Percentiles rank a stretch among this genome's conserved stretches.
phyloP scores from a whole-genome alignment of 257 asterid species.

The Salvia rosmarinus region DNA sequence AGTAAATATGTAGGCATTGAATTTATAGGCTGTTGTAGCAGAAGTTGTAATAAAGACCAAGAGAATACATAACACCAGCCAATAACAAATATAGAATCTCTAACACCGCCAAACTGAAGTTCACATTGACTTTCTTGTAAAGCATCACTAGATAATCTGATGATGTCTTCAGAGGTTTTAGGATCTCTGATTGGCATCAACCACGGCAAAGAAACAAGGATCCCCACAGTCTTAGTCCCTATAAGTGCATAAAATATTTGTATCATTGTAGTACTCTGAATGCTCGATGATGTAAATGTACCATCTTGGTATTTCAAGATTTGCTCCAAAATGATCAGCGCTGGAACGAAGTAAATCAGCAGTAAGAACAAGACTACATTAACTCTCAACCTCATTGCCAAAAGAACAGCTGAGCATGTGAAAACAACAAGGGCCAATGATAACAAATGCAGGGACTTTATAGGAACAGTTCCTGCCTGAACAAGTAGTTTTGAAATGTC shows the following conservation, averaged over 20 bases:
- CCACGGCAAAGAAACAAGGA: slow-evolving; percentile 67
- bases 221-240: slow-evolving; percentile 52
- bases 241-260: slow-evolving; percentile 63
- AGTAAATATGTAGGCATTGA: slow-evolving; percentile 63
- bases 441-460: slow-evolving; percentile 59
- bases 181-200: slow-evolving; percentile 48
- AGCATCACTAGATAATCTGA: slow-evolving; percentile 38
- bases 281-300: slow-evolving; percentile 40
- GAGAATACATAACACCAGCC: slow-evolving; percentile 68
- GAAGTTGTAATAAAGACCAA: slow-evolving; percentile 84
- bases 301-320: slow-evolving; percentile 49
- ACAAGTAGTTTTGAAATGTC: slow-evolving; percentile 81
- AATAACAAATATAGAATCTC: slow-evolving; percentile 51
- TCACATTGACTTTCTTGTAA: slow-evolving; percentile 22
- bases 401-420: slow-evolving; percentile 43
- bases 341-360: slow-evolving; percentile 55
- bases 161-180: slow-evolving; percentile 18
- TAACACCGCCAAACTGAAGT: slow-evolving; percentile 32
- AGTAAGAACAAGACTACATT: slow-evolving; percentile 38
- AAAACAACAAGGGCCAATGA: slow-evolving; percentile 55
- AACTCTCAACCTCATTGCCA: slow-evolving; percentile 41
- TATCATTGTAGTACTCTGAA: slow-evolving; percentile 53
- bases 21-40: slow-evolving; percentile 84
- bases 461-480: slow-evolving; percentile 51
- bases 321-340: slow-evolving; percentile 53